Percentiles rank a stretch among this genome's conserved stretches.
Evolutionary conservation across 257 asterid species (phyloP).

Genomic region (Marsdenia floribunda): DNA sequence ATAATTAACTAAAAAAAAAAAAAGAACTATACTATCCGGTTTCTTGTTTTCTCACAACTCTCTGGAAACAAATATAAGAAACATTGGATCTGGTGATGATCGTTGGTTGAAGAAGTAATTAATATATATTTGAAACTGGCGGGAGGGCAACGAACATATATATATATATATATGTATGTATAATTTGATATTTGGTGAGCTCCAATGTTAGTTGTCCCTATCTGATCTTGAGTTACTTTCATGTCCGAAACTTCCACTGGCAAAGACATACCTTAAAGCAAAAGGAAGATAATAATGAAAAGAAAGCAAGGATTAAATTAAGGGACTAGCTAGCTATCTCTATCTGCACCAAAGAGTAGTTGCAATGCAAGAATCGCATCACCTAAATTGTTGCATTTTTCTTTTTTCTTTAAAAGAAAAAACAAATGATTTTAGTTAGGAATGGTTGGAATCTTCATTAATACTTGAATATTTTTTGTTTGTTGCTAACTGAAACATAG

Average conservation of each 20-base stretch:
- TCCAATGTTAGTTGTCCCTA: constrained; percentile 21
- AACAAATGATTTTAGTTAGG: not conserved
- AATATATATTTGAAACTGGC: constrained; percentile 7
- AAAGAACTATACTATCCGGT: not conserved
- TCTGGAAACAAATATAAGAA: not conserved
- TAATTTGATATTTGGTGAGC: constrained; percentile 27
- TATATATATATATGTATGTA: not conserved
- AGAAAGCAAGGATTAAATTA: constrained; percentile 9
- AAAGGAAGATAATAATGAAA: constrained; percentile 30
- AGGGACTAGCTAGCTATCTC: constrained; percentile 4
- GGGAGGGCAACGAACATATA: constrained; percentile 23
- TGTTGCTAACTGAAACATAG: too few species aligned
- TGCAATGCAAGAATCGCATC: constrained; percentile 52
- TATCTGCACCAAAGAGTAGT: constrained; percentile 61
- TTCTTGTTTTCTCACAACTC: not conserved
- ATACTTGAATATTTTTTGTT: not conserved
- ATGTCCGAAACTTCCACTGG: constrained; percentile 32
- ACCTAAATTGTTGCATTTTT: constrained; percentile 33
- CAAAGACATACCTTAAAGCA: constrained; percentile 45
- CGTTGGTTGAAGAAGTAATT: not conserved
- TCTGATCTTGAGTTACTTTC: constrained; percentile 20
- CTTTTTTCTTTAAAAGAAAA: not conserved
- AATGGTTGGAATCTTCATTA: not conserved
- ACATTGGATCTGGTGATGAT: constrained; percentile 1
- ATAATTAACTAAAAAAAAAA: constrained; percentile 10